phyloP scores from a whole-genome alignment of 108 stramenopile genomes.

The Cylindrotheca closterium region DNA sequence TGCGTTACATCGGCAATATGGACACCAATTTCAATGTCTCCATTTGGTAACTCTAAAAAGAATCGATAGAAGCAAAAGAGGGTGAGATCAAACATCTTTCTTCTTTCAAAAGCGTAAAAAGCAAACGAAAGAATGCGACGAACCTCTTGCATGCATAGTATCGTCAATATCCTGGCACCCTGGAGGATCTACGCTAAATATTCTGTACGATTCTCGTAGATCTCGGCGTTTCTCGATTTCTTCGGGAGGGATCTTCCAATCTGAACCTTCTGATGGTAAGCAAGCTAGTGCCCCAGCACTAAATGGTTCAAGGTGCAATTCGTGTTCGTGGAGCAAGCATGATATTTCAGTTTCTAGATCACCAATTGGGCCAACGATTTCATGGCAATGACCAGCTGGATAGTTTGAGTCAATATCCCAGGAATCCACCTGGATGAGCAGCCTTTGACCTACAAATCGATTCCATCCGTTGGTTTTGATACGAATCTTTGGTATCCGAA shows the following conservation, averaged over 20 bases:
- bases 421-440: conserved; percentile 43
- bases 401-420: conserved; percentile 57
- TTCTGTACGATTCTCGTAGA: conserved; percentile 37
- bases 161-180: conserved; percentile 81
- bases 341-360: conserved; percentile 64
- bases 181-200: conserved; percentile 74
- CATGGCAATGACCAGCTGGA: conserved; percentile 39
- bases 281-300: conserved; percentile 62
- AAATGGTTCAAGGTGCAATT: conserved; percentile 57
- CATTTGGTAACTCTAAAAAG: conserved; percentile 52
- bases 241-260: conserved; percentile 39
- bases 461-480: conserved; percentile 41
- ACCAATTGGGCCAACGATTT: conserved; percentile 46
- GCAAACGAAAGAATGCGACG: background rate
- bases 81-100: background rate
- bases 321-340: conserved; percentile 58
- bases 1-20: conserved; percentile 92
- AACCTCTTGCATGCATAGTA: conserved; percentile 47
- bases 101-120: too few species aligned
- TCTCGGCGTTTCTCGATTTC: conserved; percentile 49
- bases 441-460: conserved; percentile 31
- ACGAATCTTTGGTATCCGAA: conserved; percentile 55
- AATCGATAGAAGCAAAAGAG: background rate
- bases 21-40: conserved; percentile 83
- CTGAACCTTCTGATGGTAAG: conserved; percentile 46